phyloP scores from a whole-genome alignment of 2,329 filamentous ascomycete species.

The Sordariomycetes sp. region DNA sequence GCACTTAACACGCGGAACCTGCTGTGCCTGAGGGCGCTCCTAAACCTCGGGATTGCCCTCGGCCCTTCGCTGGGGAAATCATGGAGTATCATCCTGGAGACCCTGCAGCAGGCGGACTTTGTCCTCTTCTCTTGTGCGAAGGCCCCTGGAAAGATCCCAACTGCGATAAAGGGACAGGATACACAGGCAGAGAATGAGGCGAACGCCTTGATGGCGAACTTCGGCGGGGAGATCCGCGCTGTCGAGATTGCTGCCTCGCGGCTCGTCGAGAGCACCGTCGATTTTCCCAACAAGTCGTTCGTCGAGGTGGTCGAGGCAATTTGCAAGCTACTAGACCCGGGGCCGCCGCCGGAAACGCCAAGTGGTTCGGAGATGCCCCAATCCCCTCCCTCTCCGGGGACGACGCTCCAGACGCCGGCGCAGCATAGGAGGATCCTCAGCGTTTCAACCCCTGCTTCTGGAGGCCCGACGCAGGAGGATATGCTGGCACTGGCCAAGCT shows the following conservation, averaged over 20 bases:
- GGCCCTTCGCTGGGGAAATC: constrained; percentile 75
- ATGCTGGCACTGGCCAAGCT: constrained; percentile 61
- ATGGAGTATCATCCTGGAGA: constrained; percentile 87
- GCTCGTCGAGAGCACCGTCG: constrained; percentile 80
- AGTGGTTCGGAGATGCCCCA: neutral
- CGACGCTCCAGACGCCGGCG: constrained; percentile 19
- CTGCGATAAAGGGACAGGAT: constrained; percentile 31
- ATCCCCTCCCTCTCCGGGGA: constrained; percentile 11
- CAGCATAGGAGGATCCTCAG: constrained; percentile 33
- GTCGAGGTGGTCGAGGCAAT: constrained; percentile 63
- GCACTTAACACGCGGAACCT: constrained; percentile 79
- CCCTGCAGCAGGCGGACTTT: constrained; percentile 83
- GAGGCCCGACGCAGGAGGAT: constrained; percentile 45
- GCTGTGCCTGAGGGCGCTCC: constrained; percentile 73
- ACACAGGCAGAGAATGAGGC: constrained; percentile 36
- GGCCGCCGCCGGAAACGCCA: constrained; percentile 12
- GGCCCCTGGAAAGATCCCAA: constrained; percentile 34
- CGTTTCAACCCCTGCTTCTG: constrained; percentile 27
- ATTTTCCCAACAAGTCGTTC: constrained; percentile 78
- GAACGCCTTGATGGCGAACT: constrained; percentile 43
- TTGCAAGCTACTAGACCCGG: constrained; percentile 50
- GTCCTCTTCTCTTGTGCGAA: constrained; percentile 58
- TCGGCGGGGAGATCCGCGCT: constrained; percentile 70
- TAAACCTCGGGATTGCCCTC: constrained; percentile 92
- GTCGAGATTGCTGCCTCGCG: constrained; percentile 80